A percentile compares a stretch with the other conserved stretches of the same genome.
These are phyloP conservation scores for Escovopsis weberi DNA, from an alignment of 2,329 filamentous ascomycete species.

Conservation along the genomic window DNA sequence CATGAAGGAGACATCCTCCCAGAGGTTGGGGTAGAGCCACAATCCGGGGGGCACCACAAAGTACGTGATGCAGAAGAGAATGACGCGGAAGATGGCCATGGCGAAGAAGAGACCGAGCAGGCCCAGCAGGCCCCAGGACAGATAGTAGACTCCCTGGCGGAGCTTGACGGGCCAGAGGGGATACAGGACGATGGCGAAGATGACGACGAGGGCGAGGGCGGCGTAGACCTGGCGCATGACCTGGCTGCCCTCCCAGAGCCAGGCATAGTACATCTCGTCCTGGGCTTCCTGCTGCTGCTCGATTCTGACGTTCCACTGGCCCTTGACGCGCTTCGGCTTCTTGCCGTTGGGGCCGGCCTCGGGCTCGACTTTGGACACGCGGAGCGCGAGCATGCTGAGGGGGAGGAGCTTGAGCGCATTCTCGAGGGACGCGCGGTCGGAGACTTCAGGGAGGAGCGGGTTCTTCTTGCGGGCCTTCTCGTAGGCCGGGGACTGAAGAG, in stretches of 20 bases:
- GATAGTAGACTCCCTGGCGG: slow-evolving; percentile 89
- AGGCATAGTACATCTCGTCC: slow-evolving; percentile 88
- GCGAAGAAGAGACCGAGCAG: slow-evolving; percentile 87
- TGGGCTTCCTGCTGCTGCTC: slow-evolving; percentile 86
- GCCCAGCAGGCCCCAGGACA: slow-evolving; percentile 85
- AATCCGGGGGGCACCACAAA: slow-evolving; percentile 72
- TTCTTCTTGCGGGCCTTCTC: slow-evolving; percentile 83
- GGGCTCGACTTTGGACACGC: slow-evolving; percentile 62
- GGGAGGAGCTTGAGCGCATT: slow-evolving; percentile 92
- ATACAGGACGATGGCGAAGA: slow-evolving; percentile 87
- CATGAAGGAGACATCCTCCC: slow-evolving; percentile 97
- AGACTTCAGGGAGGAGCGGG: slow-evolving; percentile 73
- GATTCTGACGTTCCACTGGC: slow-evolving; percentile 88
- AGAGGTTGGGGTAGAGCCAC: slow-evolving; percentile 97
- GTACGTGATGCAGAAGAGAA: slow-evolving; percentile 86
- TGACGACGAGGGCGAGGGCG: slow-evolving; percentile 61
- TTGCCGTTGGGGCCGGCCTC: slow-evolving; percentile 51
- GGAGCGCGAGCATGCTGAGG: slow-evolving; percentile 82
- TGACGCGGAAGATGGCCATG: slow-evolving; percentile 94
- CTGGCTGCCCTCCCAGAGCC: slow-evolving; percentile 90
- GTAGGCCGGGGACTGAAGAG: slow-evolving; percentile 78
- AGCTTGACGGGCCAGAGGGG: slow-evolving; percentile 89
- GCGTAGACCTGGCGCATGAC: slow-evolving; percentile 90
- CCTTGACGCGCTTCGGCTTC: slow-evolving; percentile 81
- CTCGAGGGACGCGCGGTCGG: slow-evolving; percentile 75